Percentiles rank a stretch among this genome's conserved stretches.
phyloP scores from a whole-genome alignment of 805 yeast species.

The Wickerhamomyces xylosicus region DNA sequence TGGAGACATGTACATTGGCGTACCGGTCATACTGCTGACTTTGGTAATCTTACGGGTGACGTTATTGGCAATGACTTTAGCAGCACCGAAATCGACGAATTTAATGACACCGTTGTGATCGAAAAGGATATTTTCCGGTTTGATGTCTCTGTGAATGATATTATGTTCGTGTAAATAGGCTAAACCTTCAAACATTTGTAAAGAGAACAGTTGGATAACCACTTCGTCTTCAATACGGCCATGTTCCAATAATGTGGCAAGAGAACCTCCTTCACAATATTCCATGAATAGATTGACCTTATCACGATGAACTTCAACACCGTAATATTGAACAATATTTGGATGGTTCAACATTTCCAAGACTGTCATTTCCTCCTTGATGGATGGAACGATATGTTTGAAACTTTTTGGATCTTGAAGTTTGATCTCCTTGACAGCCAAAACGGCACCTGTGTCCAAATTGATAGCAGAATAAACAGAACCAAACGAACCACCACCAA shows the following conservation, averaged over 20 bases:
- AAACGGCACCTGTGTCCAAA: slow-evolving; percentile 87
- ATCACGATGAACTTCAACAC: slow-evolving; percentile 95
- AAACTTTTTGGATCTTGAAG: slow-evolving; percentile 84
- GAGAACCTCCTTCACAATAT: slow-evolving; percentile 91
- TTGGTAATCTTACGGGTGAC: slow-evolving; percentile 31
- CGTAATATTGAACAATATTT: slow-evolving; percentile 90
- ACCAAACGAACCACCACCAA: slow-evolving; percentile 96
- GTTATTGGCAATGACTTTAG: slow-evolving; percentile 63
- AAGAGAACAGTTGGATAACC: slow-evolving; percentile 79
- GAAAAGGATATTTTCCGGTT: slow-evolving; percentile 85
- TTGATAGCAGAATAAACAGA: slow-evolving; percentile 87
- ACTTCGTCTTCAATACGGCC: slow-evolving; percentile 94
- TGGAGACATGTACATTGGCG: slow-evolving; percentile 99
- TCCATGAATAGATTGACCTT: slow-evolving; percentile 95
- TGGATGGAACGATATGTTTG: slow-evolving; percentile 74
- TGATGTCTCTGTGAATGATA: slow-evolving; percentile 93
- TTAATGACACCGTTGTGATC: slow-evolving; percentile 91
- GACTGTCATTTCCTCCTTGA: slow-evolving; percentile 94
- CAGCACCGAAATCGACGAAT: slow-evolving; percentile 97
- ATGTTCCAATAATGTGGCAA: slow-evolving; percentile 75
- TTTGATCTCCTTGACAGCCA: slow-evolving; percentile 94
- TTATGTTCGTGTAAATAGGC: slow-evolving; percentile 92
- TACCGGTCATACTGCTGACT: slow-evolving; percentile 51
- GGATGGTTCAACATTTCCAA: slow-evolving; percentile 93
- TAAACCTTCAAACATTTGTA: slow-evolving; percentile 90